These are phyloP conservation scores for Pleodorina starrii DNA, from an alignment of 139 green algal genomes.

Conservation along the genomic window DNA sequence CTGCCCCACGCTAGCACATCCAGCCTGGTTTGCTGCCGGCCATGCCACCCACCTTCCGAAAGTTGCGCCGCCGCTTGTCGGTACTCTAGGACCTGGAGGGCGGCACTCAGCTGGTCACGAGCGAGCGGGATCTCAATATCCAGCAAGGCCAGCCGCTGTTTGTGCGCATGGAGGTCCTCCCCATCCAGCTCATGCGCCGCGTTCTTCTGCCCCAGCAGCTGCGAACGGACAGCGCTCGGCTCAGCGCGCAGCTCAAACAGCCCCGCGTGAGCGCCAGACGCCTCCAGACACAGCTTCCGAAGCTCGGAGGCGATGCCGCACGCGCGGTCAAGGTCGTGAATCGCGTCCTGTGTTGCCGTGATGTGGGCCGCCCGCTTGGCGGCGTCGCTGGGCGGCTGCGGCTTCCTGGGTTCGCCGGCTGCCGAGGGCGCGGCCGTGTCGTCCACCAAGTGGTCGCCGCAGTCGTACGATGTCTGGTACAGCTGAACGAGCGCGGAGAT, in stretches of 20 bases:
- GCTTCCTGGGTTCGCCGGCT: background rate
- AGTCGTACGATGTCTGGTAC: constrained; percentile 4
- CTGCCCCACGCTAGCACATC: no score
- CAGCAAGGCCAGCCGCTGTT: background rate
- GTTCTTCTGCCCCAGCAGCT: constrained; percentile 10
- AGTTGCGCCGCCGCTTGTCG: constrained; percentile 19
- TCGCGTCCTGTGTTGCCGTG: background rate
- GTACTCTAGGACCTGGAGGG: constrained; percentile 27
- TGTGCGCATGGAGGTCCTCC: background rate
- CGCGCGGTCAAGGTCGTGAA: constrained; percentile 2
- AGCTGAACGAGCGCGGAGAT: background rate
- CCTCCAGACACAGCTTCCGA: constrained; percentile 5
- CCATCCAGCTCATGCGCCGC: background rate
- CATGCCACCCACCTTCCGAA: background rate
- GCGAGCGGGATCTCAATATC: constrained; percentile 20
- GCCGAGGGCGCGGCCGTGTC: background rate
- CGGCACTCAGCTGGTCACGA: constrained; percentile 1
- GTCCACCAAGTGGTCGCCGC: background rate
- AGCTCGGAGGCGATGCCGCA: constrained; percentile 4
- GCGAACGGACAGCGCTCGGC: background rate
- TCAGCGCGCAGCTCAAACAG: constrained; percentile 20
- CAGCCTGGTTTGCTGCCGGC: no score
- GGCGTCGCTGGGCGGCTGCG: background rate
- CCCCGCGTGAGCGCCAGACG: background rate
- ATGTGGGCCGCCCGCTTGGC: background rate